Conservation (phyloP, 768 basidiomycete genomes). For the Daedalea quercina region DNA sequence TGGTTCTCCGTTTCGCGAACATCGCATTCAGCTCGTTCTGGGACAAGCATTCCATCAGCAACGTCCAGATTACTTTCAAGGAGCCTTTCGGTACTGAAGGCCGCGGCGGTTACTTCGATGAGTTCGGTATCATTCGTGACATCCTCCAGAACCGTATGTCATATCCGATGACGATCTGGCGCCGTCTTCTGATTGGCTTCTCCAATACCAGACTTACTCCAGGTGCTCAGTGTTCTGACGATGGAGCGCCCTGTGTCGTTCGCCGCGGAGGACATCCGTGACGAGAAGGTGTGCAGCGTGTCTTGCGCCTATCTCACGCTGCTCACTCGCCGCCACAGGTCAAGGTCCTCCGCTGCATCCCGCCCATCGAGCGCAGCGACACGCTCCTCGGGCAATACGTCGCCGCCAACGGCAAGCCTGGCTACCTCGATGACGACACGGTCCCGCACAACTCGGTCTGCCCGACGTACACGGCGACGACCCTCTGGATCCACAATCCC, state of each 20-base stretch:
- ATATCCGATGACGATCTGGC: background rate
- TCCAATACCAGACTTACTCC: slow-evolving; percentile 69
- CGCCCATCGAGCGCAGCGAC: slow-evolving; percentile 70
- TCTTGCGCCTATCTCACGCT: slow-evolving; percentile 3
- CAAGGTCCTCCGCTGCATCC: slow-evolving; percentile 90
- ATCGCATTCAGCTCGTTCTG: slow-evolving; percentile 81
- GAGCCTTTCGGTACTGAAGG: slow-evolving; percentile 99
- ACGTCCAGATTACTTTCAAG: slow-evolving; percentile 99
- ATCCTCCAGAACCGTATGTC: slow-evolving; percentile 94
- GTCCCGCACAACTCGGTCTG: slow-evolving; percentile 89
- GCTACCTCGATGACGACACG: slow-evolving; percentile 96
- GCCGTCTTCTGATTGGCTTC: background rate
- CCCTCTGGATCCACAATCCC: slow-evolving; percentile 89
- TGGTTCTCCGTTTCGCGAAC: slow-evolving; percentile 94
- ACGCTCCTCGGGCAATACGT: slow-evolving; percentile 94
- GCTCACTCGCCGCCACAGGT: slow-evolving; percentile 48
- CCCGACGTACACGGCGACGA: slow-evolving; percentile 90
- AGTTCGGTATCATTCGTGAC: slow-evolving; percentile 98
- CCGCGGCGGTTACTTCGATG: slow-evolving; percentile 99
- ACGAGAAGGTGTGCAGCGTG: slow-evolving; percentile 74
- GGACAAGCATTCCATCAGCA: slow-evolving; percentile 95
- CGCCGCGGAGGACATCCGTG: slow-evolving; percentile 93
- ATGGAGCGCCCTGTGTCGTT: slow-evolving; percentile 99
- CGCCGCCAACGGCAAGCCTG: slow-evolving; percentile 85
- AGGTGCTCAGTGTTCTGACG: slow-evolving; percentile 89